These are phyloP conservation scores for Angomonas desouzai DNA, from an alignment of 208 protist genomes.

Conservation along the genomic window DNA sequence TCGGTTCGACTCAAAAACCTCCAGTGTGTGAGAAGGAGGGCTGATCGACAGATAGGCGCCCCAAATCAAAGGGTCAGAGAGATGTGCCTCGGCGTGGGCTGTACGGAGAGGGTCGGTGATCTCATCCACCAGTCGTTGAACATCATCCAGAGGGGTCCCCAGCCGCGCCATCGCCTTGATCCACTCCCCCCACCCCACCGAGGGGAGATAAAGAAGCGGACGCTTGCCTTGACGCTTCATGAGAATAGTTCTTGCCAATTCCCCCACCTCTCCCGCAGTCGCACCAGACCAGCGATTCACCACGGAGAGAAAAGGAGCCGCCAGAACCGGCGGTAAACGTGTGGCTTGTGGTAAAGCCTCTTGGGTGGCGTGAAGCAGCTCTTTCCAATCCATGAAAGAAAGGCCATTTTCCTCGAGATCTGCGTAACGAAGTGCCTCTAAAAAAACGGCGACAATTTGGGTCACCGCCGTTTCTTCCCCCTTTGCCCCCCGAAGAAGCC, in stretches of 20 bases:
- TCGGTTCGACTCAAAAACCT: slow-evolving; percentile 48
- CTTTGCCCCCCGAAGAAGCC: not conserved
- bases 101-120: slow-evolving; percentile 51
- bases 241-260: not conserved
- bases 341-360: not conserved
- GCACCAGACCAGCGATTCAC: not conserved
- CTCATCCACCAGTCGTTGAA: slow-evolving; percentile 48
- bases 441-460: not conserved
- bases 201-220: slow-evolving; percentile 40
- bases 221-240: not conserved
- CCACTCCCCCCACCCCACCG: slow-evolving; percentile 63
- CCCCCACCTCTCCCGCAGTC: not conserved
- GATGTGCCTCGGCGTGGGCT: slow-evolving; percentile 32
- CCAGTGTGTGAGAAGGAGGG: slow-evolving; percentile 40
- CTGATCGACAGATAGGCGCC: slow-evolving; percentile 57
- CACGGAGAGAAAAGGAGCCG: slow-evolving; percentile 33
- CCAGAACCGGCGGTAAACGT: slow-evolving; percentile 18
- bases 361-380: not conserved
- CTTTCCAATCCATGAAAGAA: not conserved
- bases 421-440: not conserved
- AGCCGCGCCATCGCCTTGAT: slow-evolving; percentile 45
- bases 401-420: not conserved
- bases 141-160: slow-evolving; percentile 32
- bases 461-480: not conserved
- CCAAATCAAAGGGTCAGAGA: slow-evolving; percentile 57